A percentile compares a stretch with the other conserved stretches of the same genome.
Evolutionary conservation across 305 asterid genomes (phyloP).

Genomic region (Fraxinus latifolia): DNA sequence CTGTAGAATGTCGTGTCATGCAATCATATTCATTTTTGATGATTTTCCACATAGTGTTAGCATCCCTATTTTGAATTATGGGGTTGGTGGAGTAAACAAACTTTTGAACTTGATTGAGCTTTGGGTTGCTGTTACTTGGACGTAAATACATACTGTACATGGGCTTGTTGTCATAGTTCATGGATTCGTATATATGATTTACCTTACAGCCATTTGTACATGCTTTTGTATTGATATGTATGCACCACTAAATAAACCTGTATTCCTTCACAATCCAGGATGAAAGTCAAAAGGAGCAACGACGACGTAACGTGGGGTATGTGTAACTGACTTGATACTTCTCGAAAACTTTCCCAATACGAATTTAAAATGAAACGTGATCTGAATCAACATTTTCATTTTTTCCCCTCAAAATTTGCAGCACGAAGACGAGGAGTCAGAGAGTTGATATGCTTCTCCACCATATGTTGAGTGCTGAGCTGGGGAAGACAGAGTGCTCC

Average conservation of each 20-base stretch:
- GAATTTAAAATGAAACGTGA: not conserved
- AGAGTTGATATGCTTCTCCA: conserved; percentile 90
- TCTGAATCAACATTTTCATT: conserved; percentile 18
- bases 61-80: not conserved
- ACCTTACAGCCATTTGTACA: not conserved
- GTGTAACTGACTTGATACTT: conserved; percentile 12
- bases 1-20: not conserved
- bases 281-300: conserved; percentile 30
- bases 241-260: not conserved
- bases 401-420: conserved; percentile 33
- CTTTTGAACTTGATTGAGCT: not conserved
- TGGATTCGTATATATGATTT: not conserved
- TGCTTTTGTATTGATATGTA: not conserved
- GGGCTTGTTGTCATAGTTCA: not conserved
- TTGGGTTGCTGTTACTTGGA: not conserved
- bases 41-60: not conserved
- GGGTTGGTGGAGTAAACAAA: not conserved
- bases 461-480: conserved; percentile 91
- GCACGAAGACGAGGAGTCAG: conserved; percentile 69
- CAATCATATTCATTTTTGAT: not conserved
- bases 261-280: conserved; percentile 42
- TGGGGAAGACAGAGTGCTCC: conserved; percentile 38
- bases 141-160: not conserved
- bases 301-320: conserved; percentile 67
- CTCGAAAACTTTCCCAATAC: not conserved